phyloP scores from a whole-genome alignment of 768 basidiomycete species.

The Russula olivacea region DNA sequence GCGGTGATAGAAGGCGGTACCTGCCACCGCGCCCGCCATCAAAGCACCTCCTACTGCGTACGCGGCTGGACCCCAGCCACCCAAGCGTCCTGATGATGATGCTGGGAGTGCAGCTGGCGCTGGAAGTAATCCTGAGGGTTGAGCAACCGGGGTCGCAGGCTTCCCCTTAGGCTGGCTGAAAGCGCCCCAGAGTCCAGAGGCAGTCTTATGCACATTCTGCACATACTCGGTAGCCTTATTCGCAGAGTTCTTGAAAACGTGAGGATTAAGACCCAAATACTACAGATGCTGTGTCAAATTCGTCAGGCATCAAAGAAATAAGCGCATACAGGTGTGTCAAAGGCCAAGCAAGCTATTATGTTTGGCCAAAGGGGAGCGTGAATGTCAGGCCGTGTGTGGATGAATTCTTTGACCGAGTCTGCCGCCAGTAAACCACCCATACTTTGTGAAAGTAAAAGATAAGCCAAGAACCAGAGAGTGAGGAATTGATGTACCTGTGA shows the following conservation, averaged over 20 bases:
- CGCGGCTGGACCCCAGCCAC: constrained; percentile 62
- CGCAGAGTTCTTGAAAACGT: constrained; percentile 77
- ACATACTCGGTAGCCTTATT: constrained; percentile 70
- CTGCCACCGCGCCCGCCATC: constrained; percentile 76
- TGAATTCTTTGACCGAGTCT: constrained; percentile 72
- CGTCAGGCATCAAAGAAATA: constrained; percentile 4
- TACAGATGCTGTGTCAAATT: constrained; percentile 29
- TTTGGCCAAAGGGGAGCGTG: constrained; percentile 78
- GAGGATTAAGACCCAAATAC: constrained; percentile 86
- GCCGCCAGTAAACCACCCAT: constrained; percentile 92
- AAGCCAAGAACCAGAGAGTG: neutral
- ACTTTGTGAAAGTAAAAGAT: constrained; percentile 35
- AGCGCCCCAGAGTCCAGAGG: constrained; percentile 55
- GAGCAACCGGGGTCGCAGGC: constrained; percentile 32
- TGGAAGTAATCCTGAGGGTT: constrained; percentile 26
- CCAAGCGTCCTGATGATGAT: constrained; percentile 39
- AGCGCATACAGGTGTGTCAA: constrained; percentile 83
- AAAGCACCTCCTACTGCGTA: constrained; percentile 69
- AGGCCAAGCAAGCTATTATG: constrained; percentile 78
- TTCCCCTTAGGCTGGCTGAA: constrained; percentile 36
- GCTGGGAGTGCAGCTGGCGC: constrained; percentile 12
- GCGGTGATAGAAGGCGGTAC: constrained; percentile 76
- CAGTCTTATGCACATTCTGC: constrained; percentile 56
- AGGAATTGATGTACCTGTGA: constrained; percentile 54
- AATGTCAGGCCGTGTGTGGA: constrained; percentile 56